Evolutionary conservation across 139 green algal species (phyloP).

Genomic region (Micromonas commoda): DNA sequence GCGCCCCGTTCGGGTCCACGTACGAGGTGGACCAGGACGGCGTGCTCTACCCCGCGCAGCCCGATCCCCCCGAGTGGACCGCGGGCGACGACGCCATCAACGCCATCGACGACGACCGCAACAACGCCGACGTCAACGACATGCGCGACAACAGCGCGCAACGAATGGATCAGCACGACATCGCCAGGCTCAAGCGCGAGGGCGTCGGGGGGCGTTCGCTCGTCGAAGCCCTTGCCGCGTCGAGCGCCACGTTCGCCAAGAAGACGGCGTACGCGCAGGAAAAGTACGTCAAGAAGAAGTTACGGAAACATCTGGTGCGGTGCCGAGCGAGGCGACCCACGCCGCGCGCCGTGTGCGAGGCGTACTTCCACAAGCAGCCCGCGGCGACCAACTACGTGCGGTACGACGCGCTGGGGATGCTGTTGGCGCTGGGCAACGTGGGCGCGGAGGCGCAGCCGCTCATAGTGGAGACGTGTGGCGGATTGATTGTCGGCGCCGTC

Average conservation of each 20-base stretch:
- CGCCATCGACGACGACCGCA: conserved; percentile 8
- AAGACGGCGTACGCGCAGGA: conserved; percentile 34
- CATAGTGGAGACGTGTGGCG: conserved; percentile 16
- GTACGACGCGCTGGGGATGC: conserved; percentile 10
- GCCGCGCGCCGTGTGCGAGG: conserved; percentile 15
- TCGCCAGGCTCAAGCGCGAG: background rate
- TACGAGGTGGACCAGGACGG: conserved; percentile 11
- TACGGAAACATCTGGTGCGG: conserved; percentile 23
- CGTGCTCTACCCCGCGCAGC: background rate
- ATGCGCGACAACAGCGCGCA: conserved; percentile 16
- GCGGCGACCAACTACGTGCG: conserved; percentile 9
- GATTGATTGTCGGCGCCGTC: conserved; percentile 14
- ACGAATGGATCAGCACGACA: conserved; percentile 20
- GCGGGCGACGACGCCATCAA: background rate
- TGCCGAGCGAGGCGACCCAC: conserved; percentile 7
- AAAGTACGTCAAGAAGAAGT: conserved; percentile 32
- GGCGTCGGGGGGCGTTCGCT: background rate
- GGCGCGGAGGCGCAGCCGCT: conserved; percentile 2
- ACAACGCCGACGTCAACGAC: conserved; percentile 21
- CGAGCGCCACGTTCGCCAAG: conserved; percentile 18
- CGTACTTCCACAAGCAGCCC: conserved; percentile 29
- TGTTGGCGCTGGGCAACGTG: conserved; percentile 28
- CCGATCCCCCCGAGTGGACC: background rate
- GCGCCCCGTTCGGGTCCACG: background rate
- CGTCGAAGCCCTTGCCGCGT: background rate